Evolutionary conservation across 768 basidiomycete species (phyloP).

Genomic region (Coprinopsis strossmayeri): DNA sequence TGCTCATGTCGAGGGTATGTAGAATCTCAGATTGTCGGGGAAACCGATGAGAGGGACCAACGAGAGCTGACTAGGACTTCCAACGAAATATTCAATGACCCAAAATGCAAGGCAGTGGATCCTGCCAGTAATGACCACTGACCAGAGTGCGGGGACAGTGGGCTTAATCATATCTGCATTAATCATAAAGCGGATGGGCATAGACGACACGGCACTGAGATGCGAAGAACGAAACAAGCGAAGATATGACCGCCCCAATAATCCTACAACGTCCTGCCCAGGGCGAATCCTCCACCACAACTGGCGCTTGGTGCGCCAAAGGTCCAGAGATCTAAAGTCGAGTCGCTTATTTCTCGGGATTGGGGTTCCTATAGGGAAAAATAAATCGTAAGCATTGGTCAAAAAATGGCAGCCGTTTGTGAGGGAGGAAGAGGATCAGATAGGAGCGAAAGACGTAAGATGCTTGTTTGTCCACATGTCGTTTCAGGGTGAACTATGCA

Average conservation of each 20-base stretch:
- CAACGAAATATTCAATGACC: no score
- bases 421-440: slow-evolving; percentile 53
- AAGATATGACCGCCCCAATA: slow-evolving; percentile 6
- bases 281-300: not conserved
- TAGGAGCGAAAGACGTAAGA: slow-evolving; percentile 99
- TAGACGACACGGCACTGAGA: slow-evolving; percentile 7
- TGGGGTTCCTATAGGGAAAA: slow-evolving; percentile 44
- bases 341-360: slow-evolving; percentile 51
- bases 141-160: no score
- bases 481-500: slow-evolving; percentile 99
- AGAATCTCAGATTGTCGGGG: no score
- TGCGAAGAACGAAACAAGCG: slow-evolving; percentile 4
- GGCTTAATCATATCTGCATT: slow-evolving; percentile 8
- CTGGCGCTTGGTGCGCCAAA: not conserved
- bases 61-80: no score
- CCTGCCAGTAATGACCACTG: no score
- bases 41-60: no score
- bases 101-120: no score
- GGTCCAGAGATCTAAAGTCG: not conserved
- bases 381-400: slow-evolving; percentile 6
- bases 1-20: no score
- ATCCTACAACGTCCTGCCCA: slow-evolving; percentile 10
- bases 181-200: slow-evolving; percentile 6
- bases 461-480: slow-evolving; percentile 77
- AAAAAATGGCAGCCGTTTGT: slow-evolving; percentile 9